A percentile compares a stretch with the other conserved stretches of the same genome.
phyloP scores from a whole-genome alignment of 441 rosid genomes.

The Pelargonium citronellum region DNA sequence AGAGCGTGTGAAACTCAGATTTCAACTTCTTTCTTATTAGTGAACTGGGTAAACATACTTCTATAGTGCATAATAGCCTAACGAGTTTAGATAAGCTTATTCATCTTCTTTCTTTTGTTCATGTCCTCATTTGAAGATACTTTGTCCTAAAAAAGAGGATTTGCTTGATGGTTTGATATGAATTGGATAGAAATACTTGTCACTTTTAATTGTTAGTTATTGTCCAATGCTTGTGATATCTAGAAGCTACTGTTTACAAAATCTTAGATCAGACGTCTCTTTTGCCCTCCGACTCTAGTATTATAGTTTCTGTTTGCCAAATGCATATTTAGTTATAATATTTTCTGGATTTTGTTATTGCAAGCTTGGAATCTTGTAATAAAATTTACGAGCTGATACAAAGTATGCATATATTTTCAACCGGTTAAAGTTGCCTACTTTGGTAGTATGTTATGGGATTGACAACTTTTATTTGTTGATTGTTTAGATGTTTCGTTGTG shows the following conservation, averaged over 20 bases:
- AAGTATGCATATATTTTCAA: slow-evolving; percentile 11
- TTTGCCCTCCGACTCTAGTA: neutral
- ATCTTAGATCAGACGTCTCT: slow-evolving; percentile 6
- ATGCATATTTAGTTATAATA: slow-evolving; percentile 6
- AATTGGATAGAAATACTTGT: neutral
- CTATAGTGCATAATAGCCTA: neutral
- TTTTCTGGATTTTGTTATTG: slow-evolving; percentile 8
- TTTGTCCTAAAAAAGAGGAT: neutral
- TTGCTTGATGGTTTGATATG: neutral
- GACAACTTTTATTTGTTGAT: slow-evolving; percentile 17
- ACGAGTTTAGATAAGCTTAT: neutral
- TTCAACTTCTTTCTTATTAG: neutral
- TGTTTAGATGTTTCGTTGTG: slow-evolving; percentile 81
- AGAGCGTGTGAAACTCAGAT: neutral
- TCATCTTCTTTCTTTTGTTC: neutral
- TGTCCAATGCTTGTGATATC: neutral
- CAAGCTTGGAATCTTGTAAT: slow-evolving; percentile 3
- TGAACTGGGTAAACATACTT: neutral
- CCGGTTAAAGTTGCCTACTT: neutral
- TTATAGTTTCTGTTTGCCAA: slow-evolving; percentile 7
- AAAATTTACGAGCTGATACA: neutral
- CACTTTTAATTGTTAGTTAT: neutral
- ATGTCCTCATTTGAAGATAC: neutral
- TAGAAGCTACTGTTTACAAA: neutral
- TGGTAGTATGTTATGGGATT: slow-evolving; percentile 12